Conservation (phyloP, 1,139 yeast genomes). For the Wickerhamomyces sp. region DNA sequence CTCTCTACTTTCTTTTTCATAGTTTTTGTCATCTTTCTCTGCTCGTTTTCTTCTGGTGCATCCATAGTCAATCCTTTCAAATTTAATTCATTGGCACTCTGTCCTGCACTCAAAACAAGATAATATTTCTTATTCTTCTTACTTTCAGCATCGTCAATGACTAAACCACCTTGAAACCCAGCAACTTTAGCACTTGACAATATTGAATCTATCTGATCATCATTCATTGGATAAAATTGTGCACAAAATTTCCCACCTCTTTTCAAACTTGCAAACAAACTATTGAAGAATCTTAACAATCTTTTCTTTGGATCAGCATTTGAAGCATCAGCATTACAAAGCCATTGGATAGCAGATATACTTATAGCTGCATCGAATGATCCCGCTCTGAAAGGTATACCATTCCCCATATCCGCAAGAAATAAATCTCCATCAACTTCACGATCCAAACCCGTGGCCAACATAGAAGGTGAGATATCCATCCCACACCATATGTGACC, state of each 20-base stretch:
- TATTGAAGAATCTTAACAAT: constrained; percentile 75
- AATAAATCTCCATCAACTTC: constrained; percentile 92
- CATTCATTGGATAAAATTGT: constrained; percentile 93
- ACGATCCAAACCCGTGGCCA: constrained; percentile 88
- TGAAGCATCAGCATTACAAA: constrained; percentile 89
- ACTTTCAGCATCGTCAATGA: constrained; percentile 89
- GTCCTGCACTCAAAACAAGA: constrained; percentile 85
- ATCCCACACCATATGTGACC: constrained; percentile 95
- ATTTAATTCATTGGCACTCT: constrained; percentile 63
- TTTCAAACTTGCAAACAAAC: constrained; percentile 77
- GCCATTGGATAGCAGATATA: constrained; percentile 95
- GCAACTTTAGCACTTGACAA: constrained; percentile 84
- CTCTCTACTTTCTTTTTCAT: constrained; percentile 60
- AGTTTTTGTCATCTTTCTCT: constrained; percentile 41
- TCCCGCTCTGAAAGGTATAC: constrained; percentile 94
- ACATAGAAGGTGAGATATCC: constrained; percentile 95
- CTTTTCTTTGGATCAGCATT: constrained; percentile 84
- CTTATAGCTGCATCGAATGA: constrained; percentile 96
- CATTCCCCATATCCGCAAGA: constrained; percentile 87
- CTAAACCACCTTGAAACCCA: constrained; percentile 95
- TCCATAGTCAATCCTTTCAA: constrained; percentile 79
- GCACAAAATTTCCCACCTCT: constrained; percentile 97
- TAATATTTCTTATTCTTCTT: constrained; percentile 89
- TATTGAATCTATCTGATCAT: constrained; percentile 73
- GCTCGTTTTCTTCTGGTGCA: constrained; percentile 42